Base-by-base conservation (phyloP, 163 green algal species). In the Scenedesmus sp. region DNA sequence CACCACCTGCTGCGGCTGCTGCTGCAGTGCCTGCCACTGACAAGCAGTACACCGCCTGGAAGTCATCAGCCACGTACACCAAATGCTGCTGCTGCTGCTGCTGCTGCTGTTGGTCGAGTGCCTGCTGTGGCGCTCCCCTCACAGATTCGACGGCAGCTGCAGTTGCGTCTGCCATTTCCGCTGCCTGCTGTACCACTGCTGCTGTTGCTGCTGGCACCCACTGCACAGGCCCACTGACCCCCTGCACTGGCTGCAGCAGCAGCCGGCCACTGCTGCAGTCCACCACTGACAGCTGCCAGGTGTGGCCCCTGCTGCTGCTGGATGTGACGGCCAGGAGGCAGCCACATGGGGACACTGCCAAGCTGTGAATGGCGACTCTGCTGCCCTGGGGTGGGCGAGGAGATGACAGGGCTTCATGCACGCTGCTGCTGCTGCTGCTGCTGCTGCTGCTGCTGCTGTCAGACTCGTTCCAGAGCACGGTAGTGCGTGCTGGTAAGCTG, bases 321-420 rank as follows among this genome's bases (percentile, higher is more conserved):
- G n/a, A 83, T 9, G 85, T 89, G 1, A 89, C 68, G 18, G 85
- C 85, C n/a, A 89, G 42, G 26, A 83, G 70, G 22, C 44, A 33
- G 0, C 43, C 85, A 73, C 42, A 65, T 0, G 40, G 85, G 3
- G 85, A 89, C 5, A 73, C 18, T 51, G 85, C 68, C 35, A 89
- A 33, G 68, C 85, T 89, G 68, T 89, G 68, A 26, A 83, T 61
- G 42, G 12, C 26, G 30, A 35, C 33, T 81, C 35, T 13, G 72
- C 18, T 37, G 61, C 61, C 30, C 40, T 76, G 61, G 5, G 30
- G 22, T 76, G 61, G 61, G 30, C 61, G 30, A 70, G 20, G 22
- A 33, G 56, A n/a, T 61, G 13, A 12, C 12, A 7, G 20, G 22
- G 56, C 2, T 16, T 33, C 16, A 40, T 20, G 3, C 30, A 76